These are phyloP conservation scores for Saccharomycopsis schoenii DNA, from an alignment of 805 yeast species.

Conservation along the genomic window DNA sequence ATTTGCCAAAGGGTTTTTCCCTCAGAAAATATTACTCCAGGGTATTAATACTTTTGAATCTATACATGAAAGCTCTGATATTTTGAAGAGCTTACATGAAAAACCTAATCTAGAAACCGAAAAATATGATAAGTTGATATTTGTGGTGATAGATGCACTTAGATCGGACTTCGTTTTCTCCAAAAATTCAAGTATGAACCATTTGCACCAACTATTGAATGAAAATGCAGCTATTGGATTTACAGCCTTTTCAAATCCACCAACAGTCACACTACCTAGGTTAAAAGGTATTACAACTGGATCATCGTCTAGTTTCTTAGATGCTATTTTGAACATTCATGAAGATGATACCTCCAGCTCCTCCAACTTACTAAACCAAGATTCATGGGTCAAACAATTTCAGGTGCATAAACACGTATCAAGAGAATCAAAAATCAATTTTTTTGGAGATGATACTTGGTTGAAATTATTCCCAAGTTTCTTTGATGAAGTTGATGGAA, in stretches of 20 bases:
- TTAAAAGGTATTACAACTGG: constrained; percentile 92
- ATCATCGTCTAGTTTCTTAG: constrained; percentile 86
- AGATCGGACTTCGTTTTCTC: constrained; percentile 80
- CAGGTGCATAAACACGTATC: constrained; percentile 16
- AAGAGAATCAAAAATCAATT: constrained; percentile 43
- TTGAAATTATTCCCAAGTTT: constrained; percentile 56
- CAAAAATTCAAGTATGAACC: constrained; percentile 51
- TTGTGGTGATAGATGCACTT: constrained; percentile 90
- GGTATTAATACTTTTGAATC: constrained; percentile 39
- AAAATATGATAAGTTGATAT: constrained; percentile 55
- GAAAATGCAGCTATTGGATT: constrained; percentile 71
- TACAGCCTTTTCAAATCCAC: constrained; percentile 90
- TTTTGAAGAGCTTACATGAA: constrained; percentile 11
- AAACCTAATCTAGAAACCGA: constrained; percentile 24
- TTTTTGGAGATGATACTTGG: constrained; percentile 99
- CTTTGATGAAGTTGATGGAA: constrained; percentile 61
- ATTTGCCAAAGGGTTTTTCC: constrained; percentile 82
- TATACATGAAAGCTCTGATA: constrained; percentile 21
- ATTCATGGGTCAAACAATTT: constrained; percentile 81
- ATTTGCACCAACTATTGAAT: constrained; percentile 55
- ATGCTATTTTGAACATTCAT: constrained; percentile 88
- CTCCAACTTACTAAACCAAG: constrained; percentile 55
- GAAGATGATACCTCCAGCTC: constrained; percentile 75
- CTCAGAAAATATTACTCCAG: constrained; percentile 68
- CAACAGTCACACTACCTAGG: constrained; percentile 93